Percentiles rank a stretch among this genome's conserved stretches.
These are phyloP conservation scores for Zymoseptoria brevis DNA, from an alignment of 2,329 filamentous ascomycete genomes.

Conservation along the genomic window DNA sequence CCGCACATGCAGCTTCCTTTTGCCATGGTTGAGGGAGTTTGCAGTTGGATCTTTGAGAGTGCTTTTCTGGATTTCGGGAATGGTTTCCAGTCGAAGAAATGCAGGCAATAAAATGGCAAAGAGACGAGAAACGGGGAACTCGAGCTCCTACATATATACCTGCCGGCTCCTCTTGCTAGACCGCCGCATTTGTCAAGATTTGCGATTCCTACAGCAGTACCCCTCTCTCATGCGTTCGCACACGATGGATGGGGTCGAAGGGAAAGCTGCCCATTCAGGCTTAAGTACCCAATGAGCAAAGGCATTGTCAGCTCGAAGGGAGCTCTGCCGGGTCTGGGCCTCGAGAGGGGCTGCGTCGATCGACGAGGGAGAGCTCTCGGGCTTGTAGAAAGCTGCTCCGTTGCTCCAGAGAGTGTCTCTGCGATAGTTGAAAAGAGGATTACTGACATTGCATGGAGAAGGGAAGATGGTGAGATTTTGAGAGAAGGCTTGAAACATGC, in stretches of 20 bases:
- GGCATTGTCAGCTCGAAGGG: neutral
- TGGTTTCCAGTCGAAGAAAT: neutral
- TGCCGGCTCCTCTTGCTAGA: neutral
- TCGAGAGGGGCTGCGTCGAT: neutral
- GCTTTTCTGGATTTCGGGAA: neutral
- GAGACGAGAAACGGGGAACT: neutral
- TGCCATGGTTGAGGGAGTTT: conserved; percentile 11
- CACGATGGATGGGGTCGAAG: neutral
- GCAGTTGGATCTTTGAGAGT: neutral
- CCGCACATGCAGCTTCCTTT: conserved; percentile 28
- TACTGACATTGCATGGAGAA: neutral
- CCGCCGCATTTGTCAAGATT: neutral
- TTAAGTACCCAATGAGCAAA: neutral
- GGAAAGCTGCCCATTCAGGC: neutral
- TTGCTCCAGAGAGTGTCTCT: neutral
- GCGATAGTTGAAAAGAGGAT: neutral
- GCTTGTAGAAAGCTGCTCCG: neutral
- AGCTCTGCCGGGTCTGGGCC: neutral
- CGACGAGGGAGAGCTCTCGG: neutral
- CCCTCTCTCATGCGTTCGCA: neutral
- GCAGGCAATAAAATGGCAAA: neutral
- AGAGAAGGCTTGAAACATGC: neutral
- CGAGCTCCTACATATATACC: neutral
- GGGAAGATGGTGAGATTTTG: neutral
- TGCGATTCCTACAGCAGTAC: neutral